Evolutionary conservation across 108 stramenopile genomes (phyloP).

Genomic region (Pelagomonas calceolata): DNA sequence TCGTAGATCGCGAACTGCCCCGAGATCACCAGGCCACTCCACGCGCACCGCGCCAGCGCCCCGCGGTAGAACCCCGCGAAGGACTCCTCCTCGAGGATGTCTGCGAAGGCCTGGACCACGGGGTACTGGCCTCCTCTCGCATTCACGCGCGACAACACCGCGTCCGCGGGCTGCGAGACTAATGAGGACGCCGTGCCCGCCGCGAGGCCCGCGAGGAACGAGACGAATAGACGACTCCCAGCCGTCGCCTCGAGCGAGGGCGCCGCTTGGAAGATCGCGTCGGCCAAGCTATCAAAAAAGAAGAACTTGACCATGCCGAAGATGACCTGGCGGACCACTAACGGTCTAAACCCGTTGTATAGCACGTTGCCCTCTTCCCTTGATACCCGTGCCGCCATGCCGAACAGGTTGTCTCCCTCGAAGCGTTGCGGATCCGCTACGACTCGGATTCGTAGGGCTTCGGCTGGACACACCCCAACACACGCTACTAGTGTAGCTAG

Average conservation of each 20-base stretch:
- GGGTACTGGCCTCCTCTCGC: conserved; percentile 3
- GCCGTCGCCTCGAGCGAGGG: conserved; percentile 52
- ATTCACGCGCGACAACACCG: conserved; percentile 42
- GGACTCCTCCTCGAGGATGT: conserved; percentile 42
- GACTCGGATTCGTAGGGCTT: conserved; percentile 71
- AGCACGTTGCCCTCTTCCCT: conserved; percentile 55
- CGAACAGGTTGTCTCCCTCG: conserved; percentile 42
- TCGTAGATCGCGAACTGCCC: conserved; percentile 90
- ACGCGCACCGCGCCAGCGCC: conserved; percentile 71
- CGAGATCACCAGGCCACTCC: conserved; percentile 75
- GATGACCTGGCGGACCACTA: conserved; percentile 79
- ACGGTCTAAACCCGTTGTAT: conserved; percentile 75
- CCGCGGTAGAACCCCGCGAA: conserved; percentile 63
- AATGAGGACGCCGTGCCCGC: conserved; percentile 64
- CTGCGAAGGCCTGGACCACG: conserved; percentile 2
- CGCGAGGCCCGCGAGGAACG: conserved; percentile 70
- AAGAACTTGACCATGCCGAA: conserved; percentile 88
- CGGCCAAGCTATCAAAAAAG: conserved; percentile 74
- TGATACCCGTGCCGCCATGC: conserved; percentile 55
- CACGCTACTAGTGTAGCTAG: conserved; percentile 71
- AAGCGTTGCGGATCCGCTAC: conserved; percentile 70
- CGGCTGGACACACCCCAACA: conserved; percentile 67
- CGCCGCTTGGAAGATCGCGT: conserved; percentile 43
- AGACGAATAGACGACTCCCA: conserved; percentile 58
- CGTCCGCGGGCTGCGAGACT: conserved; percentile 83